Percentiles rank a stretch among this genome's conserved stretches.
Evolutionary conservation across 495 filamentous ascomycete species (phyloP).

Genomic region (Penicillium waksmanii): DNA sequence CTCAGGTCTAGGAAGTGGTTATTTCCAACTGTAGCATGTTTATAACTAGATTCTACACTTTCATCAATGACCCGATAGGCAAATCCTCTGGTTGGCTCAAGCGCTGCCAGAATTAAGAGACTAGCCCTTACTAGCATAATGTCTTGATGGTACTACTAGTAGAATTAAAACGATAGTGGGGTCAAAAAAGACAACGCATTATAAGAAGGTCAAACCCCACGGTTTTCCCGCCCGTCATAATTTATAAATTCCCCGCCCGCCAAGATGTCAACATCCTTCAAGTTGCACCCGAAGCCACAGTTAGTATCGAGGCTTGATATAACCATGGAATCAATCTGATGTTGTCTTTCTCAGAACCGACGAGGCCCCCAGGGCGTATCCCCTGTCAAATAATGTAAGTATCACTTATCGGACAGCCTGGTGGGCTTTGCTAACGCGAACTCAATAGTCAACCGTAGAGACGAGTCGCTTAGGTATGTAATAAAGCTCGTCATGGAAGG

Average conservation of each 20-base stretch:
- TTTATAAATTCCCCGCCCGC: background rate
- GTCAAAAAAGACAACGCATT: background rate
- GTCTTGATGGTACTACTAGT: too few species aligned
- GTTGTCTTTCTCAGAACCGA: background rate
- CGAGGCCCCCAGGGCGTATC: background rate
- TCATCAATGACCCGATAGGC: too few species aligned
- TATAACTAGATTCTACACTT: too few species aligned
- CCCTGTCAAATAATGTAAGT: background rate
- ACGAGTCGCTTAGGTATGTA: slow-evolving; percentile 1
- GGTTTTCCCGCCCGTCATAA: background rate
- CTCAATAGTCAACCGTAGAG: background rate
- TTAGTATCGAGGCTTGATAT: too few species aligned
- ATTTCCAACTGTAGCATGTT: too few species aligned
- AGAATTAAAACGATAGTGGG: background rate
- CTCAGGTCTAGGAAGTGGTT: too few species aligned
- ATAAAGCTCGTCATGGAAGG: too few species aligned
- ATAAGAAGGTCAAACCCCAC: background rate
- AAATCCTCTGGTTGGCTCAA: too few species aligned
- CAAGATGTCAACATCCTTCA: slow-evolving; percentile 2
- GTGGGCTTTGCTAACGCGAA: background rate
- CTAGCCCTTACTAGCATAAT: too few species aligned
- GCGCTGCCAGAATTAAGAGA: too few species aligned
- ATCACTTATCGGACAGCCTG: background rate
- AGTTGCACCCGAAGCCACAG: too few species aligned
- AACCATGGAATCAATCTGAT: background rate